A percentile compares a stretch with the other conserved stretches of the same genome.
phyloP scores from a whole-genome alignment of 129 eudicot genomes.

The Centrapalus pauciflorus region DNA sequence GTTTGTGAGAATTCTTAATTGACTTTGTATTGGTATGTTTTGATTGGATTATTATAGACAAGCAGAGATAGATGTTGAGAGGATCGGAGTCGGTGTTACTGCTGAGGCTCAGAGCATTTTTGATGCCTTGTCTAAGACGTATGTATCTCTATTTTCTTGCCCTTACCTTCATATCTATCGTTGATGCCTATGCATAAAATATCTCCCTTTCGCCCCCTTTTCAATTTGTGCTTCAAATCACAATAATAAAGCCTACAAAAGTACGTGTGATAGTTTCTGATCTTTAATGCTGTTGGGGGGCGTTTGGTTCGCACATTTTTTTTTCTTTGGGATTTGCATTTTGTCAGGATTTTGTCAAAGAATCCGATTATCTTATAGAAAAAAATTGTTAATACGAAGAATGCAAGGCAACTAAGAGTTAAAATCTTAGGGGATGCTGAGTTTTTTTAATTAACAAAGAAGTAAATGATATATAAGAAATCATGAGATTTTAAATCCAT shows the following conservation, averaged over 20 bases:
- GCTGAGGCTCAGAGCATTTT: constrained; percentile 84
- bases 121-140: constrained; percentile 97
- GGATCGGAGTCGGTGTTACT: constrained; percentile 97
- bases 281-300: constrained; percentile 5
- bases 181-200: background rate
- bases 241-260: background rate
- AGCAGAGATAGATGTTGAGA: constrained; percentile 91
- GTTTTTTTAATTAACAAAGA: too few species aligned
- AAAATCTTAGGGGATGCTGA: too few species aligned
- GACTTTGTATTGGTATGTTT: constrained; percentile 1
- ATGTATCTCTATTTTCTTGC: constrained; percentile 20
- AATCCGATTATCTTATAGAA: too few species aligned
- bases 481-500: too few species aligned
- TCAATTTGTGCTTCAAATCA: background rate
- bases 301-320: too few species aligned
- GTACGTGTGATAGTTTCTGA: constrained; percentile 6
- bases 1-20: background rate
- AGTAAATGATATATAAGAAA: too few species aligned
- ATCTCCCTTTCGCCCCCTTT: background rate
- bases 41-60: constrained; percentile 51
- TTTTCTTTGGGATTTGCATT: too few species aligned
- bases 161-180: background rate
- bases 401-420: too few species aligned
- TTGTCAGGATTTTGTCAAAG: too few species aligned
- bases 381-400: too few species aligned